Evolutionary conservation across 306 rosid genomes (phyloP).

Genomic region (Cucurbita maxima): DNA sequence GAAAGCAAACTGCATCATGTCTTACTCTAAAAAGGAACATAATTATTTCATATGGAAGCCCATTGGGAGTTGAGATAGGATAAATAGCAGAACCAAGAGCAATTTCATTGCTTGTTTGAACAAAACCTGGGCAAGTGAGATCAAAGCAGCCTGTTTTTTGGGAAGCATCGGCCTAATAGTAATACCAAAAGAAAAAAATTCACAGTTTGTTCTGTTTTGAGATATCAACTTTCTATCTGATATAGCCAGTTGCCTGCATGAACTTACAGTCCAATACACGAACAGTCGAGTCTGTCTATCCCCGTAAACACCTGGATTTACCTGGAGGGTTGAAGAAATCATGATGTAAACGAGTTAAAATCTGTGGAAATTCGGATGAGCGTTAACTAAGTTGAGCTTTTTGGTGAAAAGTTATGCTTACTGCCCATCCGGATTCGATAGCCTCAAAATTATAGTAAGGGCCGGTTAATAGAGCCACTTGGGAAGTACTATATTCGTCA

Average conservation of each 20-base stretch:
- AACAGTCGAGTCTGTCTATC: conserved; percentile 18
- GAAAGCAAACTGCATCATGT: not conserved
- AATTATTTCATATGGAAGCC: conserved; percentile 15
- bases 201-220: not conserved
- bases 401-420: not conserved
- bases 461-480: conserved; percentile 10
- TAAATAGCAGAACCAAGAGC: conserved; percentile 23
- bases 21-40: conserved; percentile 14
- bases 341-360: not conserved
- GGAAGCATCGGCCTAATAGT: conserved; percentile 11
- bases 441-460: conserved; percentile 10
- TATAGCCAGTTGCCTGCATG: not conserved
- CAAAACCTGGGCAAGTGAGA: conserved; percentile 22
- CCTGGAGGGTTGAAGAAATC: conserved; percentile 9
- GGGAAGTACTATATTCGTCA: conserved; percentile 21
- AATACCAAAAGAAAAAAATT: not conserved
- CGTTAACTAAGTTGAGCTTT: not conserved
- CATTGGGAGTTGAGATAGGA: conserved; percentile 12
- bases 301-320: conserved; percentile 20
- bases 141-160: conserved; percentile 22
- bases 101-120: conserved; percentile 16
- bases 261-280: conserved; percentile 21
- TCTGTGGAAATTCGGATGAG: not conserved
- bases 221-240: not conserved
- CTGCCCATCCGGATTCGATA: conserved; percentile 26